phyloP scores from a whole-genome alignment of 345 rosid species.

The Psidium guajava region DNA sequence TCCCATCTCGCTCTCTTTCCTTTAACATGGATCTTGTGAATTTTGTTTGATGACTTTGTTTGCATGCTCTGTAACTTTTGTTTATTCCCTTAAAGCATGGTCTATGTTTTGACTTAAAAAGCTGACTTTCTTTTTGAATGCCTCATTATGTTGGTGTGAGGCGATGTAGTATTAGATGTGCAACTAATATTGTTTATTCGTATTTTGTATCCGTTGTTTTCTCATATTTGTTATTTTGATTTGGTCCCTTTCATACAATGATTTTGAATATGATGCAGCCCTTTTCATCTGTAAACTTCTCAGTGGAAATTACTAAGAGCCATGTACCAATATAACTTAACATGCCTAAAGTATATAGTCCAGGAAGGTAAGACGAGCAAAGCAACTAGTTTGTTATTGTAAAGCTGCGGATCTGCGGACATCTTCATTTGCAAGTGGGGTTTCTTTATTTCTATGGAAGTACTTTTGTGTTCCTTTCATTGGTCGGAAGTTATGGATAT shows the following conservation, averaged over 20 bases:
- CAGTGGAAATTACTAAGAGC: not conserved
- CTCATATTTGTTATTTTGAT: not conserved
- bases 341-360: not conserved
- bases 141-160: not conserved
- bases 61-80: not conserved
- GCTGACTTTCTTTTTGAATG: not conserved
- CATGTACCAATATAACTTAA: not conserved
- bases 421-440: not conserved
- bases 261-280: not conserved
- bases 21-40: not conserved
- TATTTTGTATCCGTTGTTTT: not conserved
- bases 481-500: not conserved
- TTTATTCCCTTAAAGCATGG: not conserved
- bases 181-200: not conserved
- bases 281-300: not conserved
- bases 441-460: not conserved
- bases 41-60: not conserved
- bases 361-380: not conserved
- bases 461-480: not conserved
- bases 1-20: not conserved
- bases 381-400: not conserved
- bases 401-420: not conserved
- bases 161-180: not conserved
- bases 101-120: not conserved
- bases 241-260: not conserved